Evolutionary conservation across 2,329 filamentous ascomycete genomes (phyloP).

Genomic region (Cytospora leucostoma): DNA sequence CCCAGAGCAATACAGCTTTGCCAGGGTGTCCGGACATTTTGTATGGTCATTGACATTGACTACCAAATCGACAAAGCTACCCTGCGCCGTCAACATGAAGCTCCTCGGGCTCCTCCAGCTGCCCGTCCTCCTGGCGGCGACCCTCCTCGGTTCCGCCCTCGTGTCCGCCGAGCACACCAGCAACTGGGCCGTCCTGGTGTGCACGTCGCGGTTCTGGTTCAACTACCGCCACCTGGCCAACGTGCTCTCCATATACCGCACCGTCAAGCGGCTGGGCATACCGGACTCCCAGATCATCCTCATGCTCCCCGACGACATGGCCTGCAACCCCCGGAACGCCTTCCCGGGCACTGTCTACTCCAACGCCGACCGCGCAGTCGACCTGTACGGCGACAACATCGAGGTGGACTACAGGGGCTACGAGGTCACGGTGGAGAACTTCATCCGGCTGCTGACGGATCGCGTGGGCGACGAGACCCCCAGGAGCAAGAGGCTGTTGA

Average conservation of each 20-base stretch:
- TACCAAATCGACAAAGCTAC: too few species aligned
- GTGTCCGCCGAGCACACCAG: conserved; percentile 79
- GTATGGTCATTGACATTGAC: too few species aligned
- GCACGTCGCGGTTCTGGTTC: conserved; percentile 99
- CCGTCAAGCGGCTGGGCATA: conserved; percentile 95
- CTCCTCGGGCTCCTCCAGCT: conserved; percentile 46
- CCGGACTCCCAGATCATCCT: conserved; percentile 99
- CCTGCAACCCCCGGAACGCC: conserved; percentile 96
- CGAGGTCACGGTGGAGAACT: conserved; percentile 98
- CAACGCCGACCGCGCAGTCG: conserved; percentile 92
- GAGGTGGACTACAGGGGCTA: conserved; percentile 98
- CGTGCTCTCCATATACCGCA: conserved; percentile 94
- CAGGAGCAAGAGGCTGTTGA: conserved; percentile 87
- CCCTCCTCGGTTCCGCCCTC: conserved; percentile 49
- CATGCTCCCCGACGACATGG: conserved; percentile 99
- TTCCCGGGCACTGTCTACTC: conserved; percentile 98
- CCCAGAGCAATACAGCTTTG: too few species aligned
- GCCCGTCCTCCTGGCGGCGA: conserved; percentile 50
- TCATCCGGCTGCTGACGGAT: conserved; percentile 92
- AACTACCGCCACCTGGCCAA: conserved; percentile 99
- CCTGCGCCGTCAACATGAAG: conserved; percentile 47
- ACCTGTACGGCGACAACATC: conserved; percentile 97
- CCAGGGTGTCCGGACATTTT: too few species aligned
- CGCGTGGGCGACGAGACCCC: conserved; percentile 94
- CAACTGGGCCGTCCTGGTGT: conserved; percentile 99